phyloP scores from a whole-genome alignment of 2,329 filamentous ascomycete genomes.

The Cladosporium sp. region DNA sequence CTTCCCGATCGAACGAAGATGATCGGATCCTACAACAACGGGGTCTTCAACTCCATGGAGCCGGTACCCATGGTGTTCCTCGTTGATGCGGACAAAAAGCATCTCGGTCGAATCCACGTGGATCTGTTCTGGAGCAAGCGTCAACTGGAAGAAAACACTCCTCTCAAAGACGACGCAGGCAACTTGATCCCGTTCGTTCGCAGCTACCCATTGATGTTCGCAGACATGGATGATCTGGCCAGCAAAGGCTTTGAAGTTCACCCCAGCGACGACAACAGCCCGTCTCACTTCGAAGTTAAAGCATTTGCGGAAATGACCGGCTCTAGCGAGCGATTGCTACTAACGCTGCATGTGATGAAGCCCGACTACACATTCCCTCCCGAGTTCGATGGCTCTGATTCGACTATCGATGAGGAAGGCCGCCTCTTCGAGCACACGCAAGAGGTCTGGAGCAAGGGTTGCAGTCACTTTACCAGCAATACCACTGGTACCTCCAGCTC shows the following conservation, averaged over 20 bases:
- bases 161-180: background rate
- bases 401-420: background rate
- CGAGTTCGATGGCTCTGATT: background rate
- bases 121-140: background rate
- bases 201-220: background rate
- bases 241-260: background rate
- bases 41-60: too few species aligned
- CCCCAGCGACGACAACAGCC: background rate
- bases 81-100: background rate
- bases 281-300: background rate
- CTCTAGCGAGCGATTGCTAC: background rate
- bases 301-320: background rate
- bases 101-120: background rate
- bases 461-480: background rate
- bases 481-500: background rate
- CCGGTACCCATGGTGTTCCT: background rate
- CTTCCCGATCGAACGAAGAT: background rate
- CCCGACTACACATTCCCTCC: background rate
- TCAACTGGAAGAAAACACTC: background rate
- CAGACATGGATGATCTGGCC: background rate
- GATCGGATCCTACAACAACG: background rate
- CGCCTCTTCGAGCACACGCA: background rate
- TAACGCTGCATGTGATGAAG: background rate
- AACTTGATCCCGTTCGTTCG: background rate
- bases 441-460: background rate